phyloP scores from a whole-genome alignment of 106 monocot genomes.

The Acorus calamus region DNA sequence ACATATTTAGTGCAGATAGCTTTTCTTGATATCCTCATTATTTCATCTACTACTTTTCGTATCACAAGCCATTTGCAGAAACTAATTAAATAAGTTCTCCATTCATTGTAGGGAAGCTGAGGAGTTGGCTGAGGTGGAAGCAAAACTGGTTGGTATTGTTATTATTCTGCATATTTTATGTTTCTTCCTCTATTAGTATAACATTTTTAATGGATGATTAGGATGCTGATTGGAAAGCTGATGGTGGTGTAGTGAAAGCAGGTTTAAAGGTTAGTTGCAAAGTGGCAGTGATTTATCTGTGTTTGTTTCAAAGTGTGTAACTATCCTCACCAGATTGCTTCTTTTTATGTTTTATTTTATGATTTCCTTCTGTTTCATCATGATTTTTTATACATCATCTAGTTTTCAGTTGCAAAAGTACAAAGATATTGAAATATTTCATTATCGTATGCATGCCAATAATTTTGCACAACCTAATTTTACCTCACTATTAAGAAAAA shows the following conservation, averaged over 20 bases:
- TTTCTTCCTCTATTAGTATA: neutral
- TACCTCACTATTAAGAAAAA: too few species aligned
- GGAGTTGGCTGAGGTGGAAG: slow-evolving; percentile 91
- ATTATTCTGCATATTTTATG: neutral
- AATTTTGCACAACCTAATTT: too few species aligned
- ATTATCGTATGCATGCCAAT: too few species aligned
- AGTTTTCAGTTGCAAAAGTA: too few species aligned
- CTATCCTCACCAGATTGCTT: neutral
- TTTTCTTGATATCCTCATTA: neutral
- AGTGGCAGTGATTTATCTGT: neutral
- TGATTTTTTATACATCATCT: too few species aligned
- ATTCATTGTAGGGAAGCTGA: slow-evolving; percentile 47
- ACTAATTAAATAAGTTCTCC: too few species aligned
- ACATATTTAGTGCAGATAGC: neutral
- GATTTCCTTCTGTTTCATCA: neutral
- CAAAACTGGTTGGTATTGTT: slow-evolving; percentile 62
- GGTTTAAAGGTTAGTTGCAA: slow-evolving; percentile 40
- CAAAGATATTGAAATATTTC: too few species aligned
- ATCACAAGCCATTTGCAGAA: too few species aligned
- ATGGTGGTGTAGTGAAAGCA: slow-evolving; percentile 32
- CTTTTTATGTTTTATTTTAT: neutral
- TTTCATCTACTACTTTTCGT: neutral
- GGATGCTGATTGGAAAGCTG: slow-evolving; percentile 65
- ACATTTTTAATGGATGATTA: slow-evolving; percentile 14
- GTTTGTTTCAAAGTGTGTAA: neutral